Evolutionary conservation across 352 stramenopile genomes (phyloP), one percentile per base, ranked within the genome.

Genomic region (Phytopythium oedochilum): DNA sequence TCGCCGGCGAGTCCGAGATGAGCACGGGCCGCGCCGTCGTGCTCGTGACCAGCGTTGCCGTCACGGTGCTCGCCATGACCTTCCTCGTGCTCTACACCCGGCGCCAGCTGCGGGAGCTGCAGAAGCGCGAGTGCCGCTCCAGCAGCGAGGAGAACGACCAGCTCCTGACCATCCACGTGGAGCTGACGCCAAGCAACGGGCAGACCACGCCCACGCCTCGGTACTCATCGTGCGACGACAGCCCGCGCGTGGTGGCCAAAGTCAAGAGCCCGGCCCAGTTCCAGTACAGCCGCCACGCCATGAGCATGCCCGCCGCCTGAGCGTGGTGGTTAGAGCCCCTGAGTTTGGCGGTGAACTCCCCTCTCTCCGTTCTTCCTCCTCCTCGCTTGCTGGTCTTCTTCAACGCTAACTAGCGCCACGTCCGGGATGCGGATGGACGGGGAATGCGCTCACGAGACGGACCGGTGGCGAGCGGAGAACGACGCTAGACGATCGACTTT

Each of bases 81-180:
- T 58, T 75, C 31, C 66, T 91, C 18, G 64, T 88, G 10, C 55
- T 89, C 22, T 91, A 91, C 63, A 91, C 77, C 2, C 80, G 74
- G 46, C 68, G 72, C 5, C 66, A 91, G 55, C 51, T 91, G 29
- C 64, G 63, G 9, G 66, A 82, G 47, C 66, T 91, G 9, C 78
- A 87, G 61, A 84, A 81, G 49, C 64, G 70, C 42, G 74, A 89
- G 57, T 70, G 63, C 55, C 56, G 66, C 12, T 85, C 73, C 44
- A 77, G 74, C 43, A 77, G 68, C 40, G 78, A 88, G 36, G 75
- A 84, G 44, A 59, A 70, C 32, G 60, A 60, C 22, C 36, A 70
- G 22, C 55, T 73, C 26, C 68, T 78, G 11, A 60, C 59, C 0
- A 70, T 74, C 18, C 74, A 74, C 11, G 64, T 71, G 22, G 60